These are phyloP conservation scores for Kuraishia cidri DNA, from an alignment of 805 yeast species.

Conservation along the genomic window DNA sequence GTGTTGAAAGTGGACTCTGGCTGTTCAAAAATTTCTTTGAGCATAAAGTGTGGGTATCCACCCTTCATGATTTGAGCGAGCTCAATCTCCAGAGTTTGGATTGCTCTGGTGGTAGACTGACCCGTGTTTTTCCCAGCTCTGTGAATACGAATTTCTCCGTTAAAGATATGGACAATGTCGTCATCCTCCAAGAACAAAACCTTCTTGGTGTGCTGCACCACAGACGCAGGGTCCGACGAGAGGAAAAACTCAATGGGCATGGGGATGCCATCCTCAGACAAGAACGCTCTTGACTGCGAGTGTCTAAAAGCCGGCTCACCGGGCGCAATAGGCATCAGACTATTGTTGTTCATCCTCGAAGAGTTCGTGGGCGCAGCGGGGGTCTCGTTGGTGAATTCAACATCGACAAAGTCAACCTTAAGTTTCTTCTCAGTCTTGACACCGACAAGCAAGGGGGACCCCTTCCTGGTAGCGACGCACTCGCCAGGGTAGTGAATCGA, in stretches of 20 bases:
- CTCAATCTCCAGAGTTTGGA: slow-evolving; percentile 95
- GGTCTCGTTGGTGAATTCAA: slow-evolving; percentile 52
- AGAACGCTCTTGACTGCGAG: slow-evolving; percentile 93
- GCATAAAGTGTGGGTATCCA: slow-evolving; percentile 93
- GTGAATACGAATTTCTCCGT: slow-evolving; percentile 97
- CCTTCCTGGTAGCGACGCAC: slow-evolving; percentile 94
- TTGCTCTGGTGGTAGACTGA: slow-evolving; percentile 89
- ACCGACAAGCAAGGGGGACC: slow-evolving; percentile 95
- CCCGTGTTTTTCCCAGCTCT: slow-evolving; percentile 85
- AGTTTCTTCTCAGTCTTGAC: slow-evolving; percentile 92
- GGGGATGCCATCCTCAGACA: slow-evolving; percentile 88
- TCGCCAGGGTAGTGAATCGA: slow-evolving; percentile 92
- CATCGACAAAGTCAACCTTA: slow-evolving; percentile 97
- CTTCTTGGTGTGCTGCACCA: slow-evolving; percentile 93
- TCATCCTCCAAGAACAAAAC: slow-evolving; percentile 95
- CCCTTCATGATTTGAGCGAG: slow-evolving; percentile 98
- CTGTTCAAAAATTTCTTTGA: slow-evolving; percentile 97
- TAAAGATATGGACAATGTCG: slow-evolving; percentile 96
- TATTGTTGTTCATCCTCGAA: slow-evolving; percentile 8
- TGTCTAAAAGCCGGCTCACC: slow-evolving; percentile 61
- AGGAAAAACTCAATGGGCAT: slow-evolving; percentile 93
- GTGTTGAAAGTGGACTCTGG: slow-evolving; percentile 98
- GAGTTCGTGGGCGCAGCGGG: slow-evolving; percentile 6
- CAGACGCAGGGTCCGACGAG: slow-evolving; percentile 96
- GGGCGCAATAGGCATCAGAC: slow-evolving; percentile 41